phyloP scores from a whole-genome alignment of 2,329 filamentous ascomycete genomes.

The Pestalotiopsis sp. region DNA sequence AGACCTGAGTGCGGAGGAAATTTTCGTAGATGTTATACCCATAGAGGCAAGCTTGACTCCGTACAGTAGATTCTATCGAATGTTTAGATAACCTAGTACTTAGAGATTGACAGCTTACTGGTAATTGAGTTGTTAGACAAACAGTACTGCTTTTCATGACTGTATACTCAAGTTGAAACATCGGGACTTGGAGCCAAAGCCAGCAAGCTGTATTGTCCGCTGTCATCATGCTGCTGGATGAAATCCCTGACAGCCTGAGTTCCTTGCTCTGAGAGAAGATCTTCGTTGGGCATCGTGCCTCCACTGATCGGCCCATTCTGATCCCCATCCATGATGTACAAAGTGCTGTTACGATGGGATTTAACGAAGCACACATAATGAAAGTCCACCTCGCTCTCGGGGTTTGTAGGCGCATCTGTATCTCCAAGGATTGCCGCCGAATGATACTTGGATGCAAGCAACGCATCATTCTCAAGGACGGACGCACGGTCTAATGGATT shows the following conservation, averaged over 20 bases:
- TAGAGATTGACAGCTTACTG: too few relatives aligned
- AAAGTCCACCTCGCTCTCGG: conserved; percentile 66
- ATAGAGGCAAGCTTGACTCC: too few relatives aligned
- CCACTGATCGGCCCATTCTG: conserved; percentile 67
- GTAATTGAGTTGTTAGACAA: too few relatives aligned
- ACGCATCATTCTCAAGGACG: conserved; percentile 65
- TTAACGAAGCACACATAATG: conserved; percentile 77
- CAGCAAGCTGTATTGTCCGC: background rate
- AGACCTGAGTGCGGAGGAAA: too few relatives aligned
- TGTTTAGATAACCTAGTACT: too few relatives aligned
- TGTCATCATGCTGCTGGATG: background rate
- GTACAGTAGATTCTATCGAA: too few relatives aligned
- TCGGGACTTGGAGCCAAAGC: background rate
- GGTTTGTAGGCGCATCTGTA: conserved; percentile 58
- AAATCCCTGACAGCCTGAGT: background rate
- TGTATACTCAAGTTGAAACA: too few relatives aligned
- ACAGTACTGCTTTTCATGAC: too few relatives aligned
- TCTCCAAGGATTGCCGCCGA: conserved; percentile 64
- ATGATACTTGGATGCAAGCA: conserved; percentile 66
- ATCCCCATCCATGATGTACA: conserved; percentile 73
- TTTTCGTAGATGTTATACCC: too few relatives aligned
- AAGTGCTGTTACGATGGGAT: conserved; percentile 45
- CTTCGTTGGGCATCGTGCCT: conserved; percentile 35
- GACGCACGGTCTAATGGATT: conserved; percentile 58
- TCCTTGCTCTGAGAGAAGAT: conserved; percentile 60